Evolutionary conservation across 495 filamentous ascomycete species (phyloP).

Genomic region (Penicilliopsis zonata): DNA sequence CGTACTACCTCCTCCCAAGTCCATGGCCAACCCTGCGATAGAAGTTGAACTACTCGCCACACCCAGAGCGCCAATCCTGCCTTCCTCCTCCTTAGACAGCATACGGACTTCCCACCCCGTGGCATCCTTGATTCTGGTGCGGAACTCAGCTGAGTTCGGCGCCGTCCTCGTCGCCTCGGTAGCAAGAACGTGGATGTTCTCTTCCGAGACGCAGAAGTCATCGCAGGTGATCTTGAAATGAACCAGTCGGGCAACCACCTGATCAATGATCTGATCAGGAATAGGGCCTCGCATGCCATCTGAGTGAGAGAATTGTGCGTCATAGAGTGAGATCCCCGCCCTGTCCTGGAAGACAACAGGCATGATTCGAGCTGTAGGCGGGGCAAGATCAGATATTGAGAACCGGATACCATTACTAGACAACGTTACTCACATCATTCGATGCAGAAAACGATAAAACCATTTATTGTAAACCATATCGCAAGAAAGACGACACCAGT

Average conservation of each 20-base stretch:
- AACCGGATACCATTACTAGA: conserved; percentile 88
- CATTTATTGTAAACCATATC: not conserved
- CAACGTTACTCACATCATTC: not conserved
- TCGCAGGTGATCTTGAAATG: conserved; percentile 66
- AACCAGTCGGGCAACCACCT: conserved; percentile 49
- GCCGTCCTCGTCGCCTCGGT: conserved; percentile 85
- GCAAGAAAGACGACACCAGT: not conserved
- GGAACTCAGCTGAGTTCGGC: conserved; percentile 57
- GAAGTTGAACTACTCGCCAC: conserved; percentile 61
- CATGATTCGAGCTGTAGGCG: conserved; percentile 56
- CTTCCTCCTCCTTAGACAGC: conserved; percentile 70
- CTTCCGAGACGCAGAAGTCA: conserved; percentile 50
- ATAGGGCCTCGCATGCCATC: conserved; percentile 41
- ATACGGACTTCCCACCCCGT: conserved; percentile 59
- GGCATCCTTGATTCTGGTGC: conserved; percentile 43
- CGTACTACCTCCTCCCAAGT: conserved; percentile 82
- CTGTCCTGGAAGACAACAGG: conserved; percentile 69
- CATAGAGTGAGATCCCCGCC: conserved; percentile 77
- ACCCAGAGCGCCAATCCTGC: conserved; percentile 70
- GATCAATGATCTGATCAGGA: conserved; percentile 44
- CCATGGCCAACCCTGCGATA: conserved; percentile 67
- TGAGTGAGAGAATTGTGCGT: conserved; percentile 50
- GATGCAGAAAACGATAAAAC: no score
- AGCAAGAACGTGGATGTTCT: conserved; percentile 62
- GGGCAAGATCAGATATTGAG: conserved; percentile 70